Evolutionary conservation across 2,329 filamentous ascomycete genomes (phyloP), one percentile per base, ranked within the genome.

Genomic region (Lachnellula suecica): DNA sequence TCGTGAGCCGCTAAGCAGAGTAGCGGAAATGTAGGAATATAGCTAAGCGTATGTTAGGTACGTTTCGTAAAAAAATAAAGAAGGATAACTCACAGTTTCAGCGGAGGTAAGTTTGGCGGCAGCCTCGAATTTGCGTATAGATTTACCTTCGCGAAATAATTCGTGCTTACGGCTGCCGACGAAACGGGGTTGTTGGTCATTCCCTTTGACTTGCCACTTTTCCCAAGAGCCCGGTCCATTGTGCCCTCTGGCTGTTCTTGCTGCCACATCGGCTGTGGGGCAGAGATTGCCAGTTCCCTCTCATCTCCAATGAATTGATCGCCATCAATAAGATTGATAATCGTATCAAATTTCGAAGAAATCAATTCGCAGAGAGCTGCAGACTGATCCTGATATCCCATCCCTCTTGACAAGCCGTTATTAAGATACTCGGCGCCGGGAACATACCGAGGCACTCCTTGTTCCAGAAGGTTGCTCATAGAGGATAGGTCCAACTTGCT

Each of bases 1-100:
- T 91, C 92, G 55, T 86, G 82, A 0, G 90, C 89, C 2, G 91
- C 91, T 9, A 93, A 77, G 63, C 85, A 91, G 40, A 95, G 74
- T 4, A 96, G 77, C 1, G 85, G 88, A 70, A 87, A 95, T 0
- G 87, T 91, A 0, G 87, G 76, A 38, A 90, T 81, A 64, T 90
- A 88, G 40, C 84, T 87, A 48, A 10, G 15, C 9, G 52, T 52
- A 61, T 51, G 15, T 47, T 43, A 6, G n/a, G 8, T n/a, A 23
- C 27, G 37, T 7, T 23, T 25, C 3, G 29, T n/a, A 34, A 45
- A 4, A 43, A 31, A 8, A 8, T 17, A 20, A 2, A 34, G 27
- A 15, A 40, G 7, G 34, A 13, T 34, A 25, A 69, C 79, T 63
- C 75, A 88, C 78, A 93, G 72, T 62, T 81, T 83, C 44, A 94